Evolutionary conservation across 257 asterid genomes (phyloP).

Genomic region (Scutellaria galericulata): DNA sequence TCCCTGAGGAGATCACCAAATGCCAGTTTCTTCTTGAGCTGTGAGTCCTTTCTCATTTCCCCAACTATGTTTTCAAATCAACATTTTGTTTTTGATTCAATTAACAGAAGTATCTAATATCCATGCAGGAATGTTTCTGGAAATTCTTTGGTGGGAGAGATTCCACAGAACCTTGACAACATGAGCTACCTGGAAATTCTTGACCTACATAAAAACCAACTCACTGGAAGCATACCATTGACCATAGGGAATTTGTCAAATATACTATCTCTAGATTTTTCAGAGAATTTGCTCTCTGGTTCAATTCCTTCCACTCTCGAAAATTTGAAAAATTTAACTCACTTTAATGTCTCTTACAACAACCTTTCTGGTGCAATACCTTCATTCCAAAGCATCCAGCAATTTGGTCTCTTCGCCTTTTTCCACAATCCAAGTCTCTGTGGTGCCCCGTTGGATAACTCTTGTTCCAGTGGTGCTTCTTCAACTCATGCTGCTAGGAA

Average conservation of each 20-base stretch:
- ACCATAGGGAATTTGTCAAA: constrained; percentile 68
- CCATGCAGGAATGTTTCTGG: constrained; percentile 78
- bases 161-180: constrained; percentile 64
- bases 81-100: constrained; percentile 20
- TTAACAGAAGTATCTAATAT: constrained; percentile 18
- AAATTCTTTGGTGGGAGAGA: constrained; percentile 62
- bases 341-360: constrained; percentile 85
- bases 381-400: constrained; percentile 53
- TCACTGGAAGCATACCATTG: constrained; percentile 68
- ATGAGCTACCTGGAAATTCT: constrained; percentile 70
- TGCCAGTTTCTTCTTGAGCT: constrained; percentile 87
- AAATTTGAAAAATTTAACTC: constrained; percentile 58
- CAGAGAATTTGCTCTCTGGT: constrained; percentile 63
- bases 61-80: not conserved
- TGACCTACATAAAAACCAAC: constrained; percentile 72
- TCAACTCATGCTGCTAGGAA: constrained; percentile 39
- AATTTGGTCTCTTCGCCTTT: constrained; percentile 74
- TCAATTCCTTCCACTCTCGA: constrained; percentile 63
- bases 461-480: constrained; percentile 46
- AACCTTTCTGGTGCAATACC: constrained; percentile 83
- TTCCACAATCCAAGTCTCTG: constrained; percentile 73
- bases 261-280: constrained; percentile 67
- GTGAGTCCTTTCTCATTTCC: constrained; percentile 54
- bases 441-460: constrained; percentile 62
- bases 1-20: constrained; percentile 68